These are phyloP conservation scores for Irpex rosettiformis DNA, from an alignment of 1,284 basidiomycete species.

Conservation along the genomic window DNA sequence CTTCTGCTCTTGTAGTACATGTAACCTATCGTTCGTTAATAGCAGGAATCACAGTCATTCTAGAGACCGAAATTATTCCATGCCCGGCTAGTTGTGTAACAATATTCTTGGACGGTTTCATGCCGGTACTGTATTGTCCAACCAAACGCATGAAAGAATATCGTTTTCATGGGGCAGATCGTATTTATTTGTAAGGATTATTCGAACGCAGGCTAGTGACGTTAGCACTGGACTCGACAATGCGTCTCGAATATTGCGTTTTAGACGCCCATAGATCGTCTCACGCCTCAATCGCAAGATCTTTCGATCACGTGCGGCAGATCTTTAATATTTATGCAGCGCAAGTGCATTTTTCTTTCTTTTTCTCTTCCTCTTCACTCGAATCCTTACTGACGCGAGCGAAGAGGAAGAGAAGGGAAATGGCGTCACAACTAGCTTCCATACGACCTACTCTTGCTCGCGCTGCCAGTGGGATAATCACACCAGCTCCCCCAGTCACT, in stretches of 20 bases:
- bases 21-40: background rate
- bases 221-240: no score
- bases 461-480: constrained; percentile 37
- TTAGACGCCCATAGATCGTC: background rate
- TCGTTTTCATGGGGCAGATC: no score
- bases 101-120: no score
- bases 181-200: no score
- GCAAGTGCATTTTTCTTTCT: constrained; percentile 23
- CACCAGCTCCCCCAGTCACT: constrained; percentile 52
- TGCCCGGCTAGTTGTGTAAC: no score
- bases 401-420: constrained; percentile 53
- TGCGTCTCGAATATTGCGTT: no score
- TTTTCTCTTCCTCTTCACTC: constrained; percentile 45
- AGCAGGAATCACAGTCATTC: background rate
- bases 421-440: constrained; percentile 31
- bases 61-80: background rate
- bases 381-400: constrained; percentile 35
- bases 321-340: background rate
- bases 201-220: no score
- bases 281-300: background rate
- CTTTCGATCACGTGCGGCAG: background rate
- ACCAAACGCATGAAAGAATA: no score
- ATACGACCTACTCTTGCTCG: constrained; percentile 46
- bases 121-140: no score
- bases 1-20: background rate